Evolutionary conservation across 1,284 basidiomycete genomes (phyloP).

Genomic region (Ceratobasidium papillatum): DNA sequence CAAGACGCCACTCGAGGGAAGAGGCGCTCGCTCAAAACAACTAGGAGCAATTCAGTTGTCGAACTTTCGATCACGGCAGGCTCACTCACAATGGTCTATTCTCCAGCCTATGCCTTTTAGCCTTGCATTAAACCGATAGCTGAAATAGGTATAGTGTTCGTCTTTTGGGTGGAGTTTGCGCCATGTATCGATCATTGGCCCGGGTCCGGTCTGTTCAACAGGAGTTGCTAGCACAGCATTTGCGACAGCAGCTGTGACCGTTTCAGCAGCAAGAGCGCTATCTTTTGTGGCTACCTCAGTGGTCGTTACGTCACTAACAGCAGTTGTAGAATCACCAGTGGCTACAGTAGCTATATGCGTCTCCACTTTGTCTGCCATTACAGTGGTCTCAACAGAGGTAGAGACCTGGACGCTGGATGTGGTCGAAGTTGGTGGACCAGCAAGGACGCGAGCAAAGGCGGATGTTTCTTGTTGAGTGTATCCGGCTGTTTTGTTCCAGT

Average conservation of each 20-base stretch:
- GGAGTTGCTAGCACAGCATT: not conserved
- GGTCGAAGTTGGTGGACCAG: slow-evolving; percentile 41
- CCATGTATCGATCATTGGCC: slow-evolving; percentile 83
- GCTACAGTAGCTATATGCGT: slow-evolving; percentile 16
- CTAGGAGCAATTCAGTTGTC: slow-evolving; percentile 53
- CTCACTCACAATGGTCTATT: slow-evolving; percentile 78
- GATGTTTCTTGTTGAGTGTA: slow-evolving; percentile 77
- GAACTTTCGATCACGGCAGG: slow-evolving; percentile 18
- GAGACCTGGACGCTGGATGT: not conserved
- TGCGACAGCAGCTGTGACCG: not conserved
- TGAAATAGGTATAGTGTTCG: slow-evolving; percentile 83
- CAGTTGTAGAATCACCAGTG: not conserved
- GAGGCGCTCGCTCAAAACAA: slow-evolving; percentile 75
- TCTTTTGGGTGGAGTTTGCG: slow-evolving; percentile 74
- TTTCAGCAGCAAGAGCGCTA: not conserved
- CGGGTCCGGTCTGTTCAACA: slow-evolving; percentile 12
- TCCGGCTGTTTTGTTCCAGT: slow-evolving; percentile 83
- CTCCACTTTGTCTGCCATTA: slow-evolving; percentile 44
- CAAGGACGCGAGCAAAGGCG: slow-evolving; percentile 51
- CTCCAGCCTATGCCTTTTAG: slow-evolving; percentile 87
- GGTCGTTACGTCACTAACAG: not conserved
- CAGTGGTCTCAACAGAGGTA: not conserved
- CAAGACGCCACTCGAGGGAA: slow-evolving; percentile 71
- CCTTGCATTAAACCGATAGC: slow-evolving; percentile 83
- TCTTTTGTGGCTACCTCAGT: not conserved